Evolutionary conservation across 257 asterid genomes (phyloP).

Genomic region (Gardenia jasminoides): DNA sequence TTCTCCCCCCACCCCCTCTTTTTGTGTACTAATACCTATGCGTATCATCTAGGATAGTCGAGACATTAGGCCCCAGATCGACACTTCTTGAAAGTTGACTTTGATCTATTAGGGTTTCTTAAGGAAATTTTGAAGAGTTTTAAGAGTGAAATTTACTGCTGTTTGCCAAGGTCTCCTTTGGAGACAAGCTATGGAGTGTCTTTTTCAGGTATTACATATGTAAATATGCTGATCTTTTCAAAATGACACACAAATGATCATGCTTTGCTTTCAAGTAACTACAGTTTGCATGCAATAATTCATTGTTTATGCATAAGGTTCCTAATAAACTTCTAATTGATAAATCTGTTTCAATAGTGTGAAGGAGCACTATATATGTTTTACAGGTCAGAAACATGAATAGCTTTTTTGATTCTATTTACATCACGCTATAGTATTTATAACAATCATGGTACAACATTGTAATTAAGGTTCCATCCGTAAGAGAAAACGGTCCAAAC

Average conservation of each 20-base stretch:
- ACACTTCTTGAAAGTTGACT: not conserved
- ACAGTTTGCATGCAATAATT: conserved; percentile 6
- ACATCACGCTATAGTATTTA: not conserved
- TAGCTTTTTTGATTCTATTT: not conserved
- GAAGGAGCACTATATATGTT: not conserved
- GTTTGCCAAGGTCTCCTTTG: conserved; percentile 6
- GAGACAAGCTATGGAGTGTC: not conserved
- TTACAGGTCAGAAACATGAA: conserved; percentile 19
- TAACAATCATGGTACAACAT: not conserved
- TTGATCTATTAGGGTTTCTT: not conserved
- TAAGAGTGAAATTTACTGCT: conserved; percentile 7
- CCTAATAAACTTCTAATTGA: not conserved
- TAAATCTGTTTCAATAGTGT: not conserved
- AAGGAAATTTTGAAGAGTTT: no score
- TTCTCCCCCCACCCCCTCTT: not conserved
- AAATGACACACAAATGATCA: not conserved
- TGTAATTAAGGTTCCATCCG: conserved; percentile 10
- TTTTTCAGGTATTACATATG: not conserved
- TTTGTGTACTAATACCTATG: not conserved
- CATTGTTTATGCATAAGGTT: not conserved
- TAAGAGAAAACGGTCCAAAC: conserved; percentile 8
- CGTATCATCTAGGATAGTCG: not conserved
- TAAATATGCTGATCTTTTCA: conserved; percentile 6
- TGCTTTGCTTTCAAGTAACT: conserved; percentile 22
- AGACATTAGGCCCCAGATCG: not conserved